These are phyloP conservation scores for Opeltia flavorubescens DNA, from an alignment of 495 filamentous ascomycete species.

Conservation along the genomic window DNA sequence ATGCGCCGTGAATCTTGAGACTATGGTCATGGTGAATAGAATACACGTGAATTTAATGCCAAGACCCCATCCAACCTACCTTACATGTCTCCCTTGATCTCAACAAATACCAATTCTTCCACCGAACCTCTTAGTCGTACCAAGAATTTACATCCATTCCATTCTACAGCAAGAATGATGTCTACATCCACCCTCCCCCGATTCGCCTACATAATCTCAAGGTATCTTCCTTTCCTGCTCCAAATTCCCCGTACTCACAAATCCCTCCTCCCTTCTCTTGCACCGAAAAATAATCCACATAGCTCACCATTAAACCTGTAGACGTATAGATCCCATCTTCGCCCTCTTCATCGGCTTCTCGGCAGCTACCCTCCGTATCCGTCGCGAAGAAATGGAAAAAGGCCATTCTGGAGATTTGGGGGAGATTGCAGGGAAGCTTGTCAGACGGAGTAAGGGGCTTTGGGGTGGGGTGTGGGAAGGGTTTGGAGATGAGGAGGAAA, in stretches of 20 bases:
- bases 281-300: neutral
- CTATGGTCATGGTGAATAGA: neutral
- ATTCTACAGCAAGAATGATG: too few relatives aligned
- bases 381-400: constrained; percentile 67
- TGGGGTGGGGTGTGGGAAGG: constrained; percentile 15
- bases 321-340: constrained; percentile 73
- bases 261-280: neutral
- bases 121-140: too few relatives aligned
- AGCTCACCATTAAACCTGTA: constrained; percentile 16
- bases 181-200: neutral
- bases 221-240: neutral
- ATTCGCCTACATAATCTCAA: neutral
- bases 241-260: neutral
- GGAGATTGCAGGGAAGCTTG: constrained; percentile 13
- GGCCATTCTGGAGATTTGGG: constrained; percentile 12
- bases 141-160: too few relatives aligned
- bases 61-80: neutral
- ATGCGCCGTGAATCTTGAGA: neutral
- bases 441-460: constrained; percentile 19
- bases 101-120: neutral
- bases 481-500: neutral
- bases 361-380: constrained; percentile 43
- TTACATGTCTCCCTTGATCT: neutral
- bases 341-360: constrained; percentile 64
- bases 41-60: neutral